Percentiles rank a stretch among this genome's conserved stretches.
These are phyloP conservation scores for Candida glucosophila DNA, from an alignment of 1,139 yeast species.

Conservation along the genomic window DNA sequence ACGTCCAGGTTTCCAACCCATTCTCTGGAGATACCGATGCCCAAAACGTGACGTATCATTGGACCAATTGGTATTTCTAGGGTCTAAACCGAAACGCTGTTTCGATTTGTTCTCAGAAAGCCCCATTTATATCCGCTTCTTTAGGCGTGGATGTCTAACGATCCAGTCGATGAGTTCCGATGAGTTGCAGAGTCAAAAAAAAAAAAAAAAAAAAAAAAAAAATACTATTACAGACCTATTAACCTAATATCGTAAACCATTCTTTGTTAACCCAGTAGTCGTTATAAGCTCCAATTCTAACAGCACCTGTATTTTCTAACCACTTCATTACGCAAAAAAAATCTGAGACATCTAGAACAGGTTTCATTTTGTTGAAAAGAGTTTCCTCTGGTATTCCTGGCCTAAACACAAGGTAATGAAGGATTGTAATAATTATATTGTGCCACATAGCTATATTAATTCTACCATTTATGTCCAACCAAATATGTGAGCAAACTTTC, in stretches of 20 bases:
- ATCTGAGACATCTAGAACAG: slow-evolving; percentile 43
- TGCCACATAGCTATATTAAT: slow-evolving; percentile 56
- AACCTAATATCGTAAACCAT: slow-evolving; percentile 45
- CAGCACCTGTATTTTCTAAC: slow-evolving; percentile 39
- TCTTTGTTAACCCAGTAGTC: slow-evolving; percentile 43
- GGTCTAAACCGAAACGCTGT: slow-evolving; percentile 86
- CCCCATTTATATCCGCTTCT: slow-evolving; percentile 51
- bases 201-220: slow-evolving; percentile 1
- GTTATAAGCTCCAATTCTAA: slow-evolving; percentile 26
- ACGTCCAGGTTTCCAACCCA: slow-evolving; percentile 89
- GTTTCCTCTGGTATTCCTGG: slow-evolving; percentile 52
- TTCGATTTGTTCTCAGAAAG: slow-evolving; percentile 78
- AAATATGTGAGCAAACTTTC: slow-evolving; percentile 55
- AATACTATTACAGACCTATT: slow-evolving; percentile 2
- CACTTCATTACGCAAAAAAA: slow-evolving; percentile 45
- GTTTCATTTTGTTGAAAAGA: slow-evolving; percentile 26
- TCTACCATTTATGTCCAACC: slow-evolving; percentile 63
- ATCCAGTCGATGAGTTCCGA: too few relatives aligned
- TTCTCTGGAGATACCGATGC: slow-evolving; percentile 67
- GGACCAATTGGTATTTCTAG: slow-evolving; percentile 93
- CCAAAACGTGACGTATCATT: slow-evolving; percentile 82
- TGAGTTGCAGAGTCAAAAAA: too few relatives aligned
- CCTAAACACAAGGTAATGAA: slow-evolving; percentile 45
- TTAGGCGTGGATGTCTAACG: too few relatives aligned
- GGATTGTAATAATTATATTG: slow-evolving; percentile 38